Evolutionary conservation across 2,329 filamentous ascomycete species (phyloP).

Genomic region (Botrytis paeoniae): DNA sequence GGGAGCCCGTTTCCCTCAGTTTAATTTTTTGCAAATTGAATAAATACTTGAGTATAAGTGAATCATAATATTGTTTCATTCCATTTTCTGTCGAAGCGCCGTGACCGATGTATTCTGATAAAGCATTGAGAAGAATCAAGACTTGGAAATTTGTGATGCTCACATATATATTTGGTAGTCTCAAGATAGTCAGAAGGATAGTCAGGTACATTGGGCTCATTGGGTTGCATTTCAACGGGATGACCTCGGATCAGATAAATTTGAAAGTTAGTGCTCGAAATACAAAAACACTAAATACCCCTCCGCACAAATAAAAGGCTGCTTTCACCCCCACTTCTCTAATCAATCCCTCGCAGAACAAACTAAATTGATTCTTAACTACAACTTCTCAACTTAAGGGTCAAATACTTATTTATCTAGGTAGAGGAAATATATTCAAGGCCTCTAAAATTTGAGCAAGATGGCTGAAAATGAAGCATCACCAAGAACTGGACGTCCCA

Average conservation of each 20-base stretch:
- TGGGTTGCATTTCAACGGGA: not conserved
- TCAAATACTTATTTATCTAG: not conserved
- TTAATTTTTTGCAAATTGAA: too few species aligned
- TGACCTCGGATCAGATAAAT: not conserved
- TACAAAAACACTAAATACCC: not conserved
- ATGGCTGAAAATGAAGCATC: conserved; percentile 19
- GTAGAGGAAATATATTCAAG: not conserved
- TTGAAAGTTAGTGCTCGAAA: not conserved
- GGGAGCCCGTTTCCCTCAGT: too few species aligned
- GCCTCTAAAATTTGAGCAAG: not conserved
- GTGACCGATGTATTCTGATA: not conserved
- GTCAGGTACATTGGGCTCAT: conserved; percentile 8
- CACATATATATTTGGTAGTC: not conserved
- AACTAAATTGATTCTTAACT: not conserved
- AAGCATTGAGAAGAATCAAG: not conserved
- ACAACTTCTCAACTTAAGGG: not conserved
- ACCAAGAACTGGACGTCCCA: conserved; percentile 30
- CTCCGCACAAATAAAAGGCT: not conserved
- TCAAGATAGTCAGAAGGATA: not conserved
- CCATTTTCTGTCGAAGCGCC: not conserved
- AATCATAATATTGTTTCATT: not conserved
- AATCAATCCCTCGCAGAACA: conserved; percentile 2
- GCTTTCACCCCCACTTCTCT: not conserved
- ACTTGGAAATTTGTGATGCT: not conserved
- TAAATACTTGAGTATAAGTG: not conserved